Evolutionary conservation across 768 basidiomycete genomes (phyloP).

Genomic region (Tephrocybe sp.): DNA sequence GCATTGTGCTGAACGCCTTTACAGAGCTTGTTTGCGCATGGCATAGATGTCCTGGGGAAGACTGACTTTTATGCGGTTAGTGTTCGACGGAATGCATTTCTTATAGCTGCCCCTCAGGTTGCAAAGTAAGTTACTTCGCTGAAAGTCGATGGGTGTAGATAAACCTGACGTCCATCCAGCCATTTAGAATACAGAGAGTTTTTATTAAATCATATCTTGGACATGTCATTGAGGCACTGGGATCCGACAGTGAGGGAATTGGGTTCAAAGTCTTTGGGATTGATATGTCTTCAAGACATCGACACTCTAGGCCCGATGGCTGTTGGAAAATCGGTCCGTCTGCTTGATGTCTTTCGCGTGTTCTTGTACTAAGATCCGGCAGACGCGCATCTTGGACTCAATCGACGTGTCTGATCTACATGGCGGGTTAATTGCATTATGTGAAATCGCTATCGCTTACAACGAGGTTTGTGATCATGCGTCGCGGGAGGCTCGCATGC

Average conservation of each 20-base stretch:
- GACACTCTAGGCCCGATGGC: constrained; percentile 46
- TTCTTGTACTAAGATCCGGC: background rate
- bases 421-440: constrained; percentile 73
- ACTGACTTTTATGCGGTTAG: constrained; percentile 96
- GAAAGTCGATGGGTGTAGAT: background rate
- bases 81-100: constrained; percentile 77
- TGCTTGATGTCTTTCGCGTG: constrained; percentile 1
- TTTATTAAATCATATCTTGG: constrained; percentile 70
- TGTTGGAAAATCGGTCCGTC: constrained; percentile 46
- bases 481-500: constrained; percentile 33
- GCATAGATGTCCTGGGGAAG: constrained; percentile 88
- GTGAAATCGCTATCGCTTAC: constrained; percentile 68
- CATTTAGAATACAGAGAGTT: constrained; percentile 70
- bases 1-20: background rate
- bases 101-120: constrained; percentile 82
- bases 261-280: constrained; percentile 71
- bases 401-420: constrained; percentile 73
- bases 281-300: constrained; percentile 64
- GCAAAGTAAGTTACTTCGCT: constrained; percentile 60
- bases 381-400: constrained; percentile 60
- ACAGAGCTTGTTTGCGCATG: constrained; percentile 88
- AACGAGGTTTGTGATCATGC: constrained; percentile 27
- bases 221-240: constrained; percentile 85
- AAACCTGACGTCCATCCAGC: constrained; percentile 36
- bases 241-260: constrained; percentile 76